Percentiles rank a stretch among this genome's conserved stretches.
phyloP scores from a whole-genome alignment of 2,329 filamentous ascomycete genomes.

The Conoideocrella luteorostrata region DNA sequence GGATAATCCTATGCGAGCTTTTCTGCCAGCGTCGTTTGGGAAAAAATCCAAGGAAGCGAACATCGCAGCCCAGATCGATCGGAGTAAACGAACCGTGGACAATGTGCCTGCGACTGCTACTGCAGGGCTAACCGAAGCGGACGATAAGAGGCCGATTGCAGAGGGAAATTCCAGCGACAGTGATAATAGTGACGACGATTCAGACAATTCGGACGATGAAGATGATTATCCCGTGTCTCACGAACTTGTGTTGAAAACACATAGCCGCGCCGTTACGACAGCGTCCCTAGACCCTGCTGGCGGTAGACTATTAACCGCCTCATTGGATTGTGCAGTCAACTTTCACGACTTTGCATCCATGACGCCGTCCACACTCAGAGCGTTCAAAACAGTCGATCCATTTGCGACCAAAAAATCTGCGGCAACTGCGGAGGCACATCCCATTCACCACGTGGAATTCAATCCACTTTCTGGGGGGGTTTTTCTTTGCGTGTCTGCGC shows the following conservation, averaged over 20 bases:
- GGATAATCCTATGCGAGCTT: slow-evolving; percentile 67
- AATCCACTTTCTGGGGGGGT: slow-evolving; percentile 73
- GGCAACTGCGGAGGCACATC: slow-evolving; percentile 72
- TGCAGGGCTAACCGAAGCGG: slow-evolving; percentile 11
- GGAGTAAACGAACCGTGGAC: slow-evolving; percentile 55
- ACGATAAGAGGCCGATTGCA: slow-evolving; percentile 8
- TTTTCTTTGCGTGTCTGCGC: slow-evolving; percentile 81
- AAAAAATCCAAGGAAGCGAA: slow-evolving; percentile 71
- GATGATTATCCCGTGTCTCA: slow-evolving; percentile 91
- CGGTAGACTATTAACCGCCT: slow-evolving; percentile 79
- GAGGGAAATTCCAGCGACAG: slow-evolving; percentile 12
- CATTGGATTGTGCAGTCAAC: slow-evolving; percentile 84
- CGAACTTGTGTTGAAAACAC: slow-evolving; percentile 86
- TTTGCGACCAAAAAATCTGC: slow-evolving; percentile 64
- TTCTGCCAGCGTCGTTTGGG: slow-evolving; percentile 78
- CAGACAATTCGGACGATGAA: slow-evolving; percentile 61
- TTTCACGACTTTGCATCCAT: slow-evolving; percentile 93
- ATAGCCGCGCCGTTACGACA: slow-evolving; percentile 80
- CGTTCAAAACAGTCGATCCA: slow-evolving; percentile 89
- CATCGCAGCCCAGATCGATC: slow-evolving; percentile 73
- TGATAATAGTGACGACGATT: slow-evolving; percentile 18
- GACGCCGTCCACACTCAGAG: slow-evolving; percentile 88
- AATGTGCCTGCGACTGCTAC: background rate
- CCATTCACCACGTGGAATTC: slow-evolving; percentile 81
- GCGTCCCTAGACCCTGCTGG: slow-evolving; percentile 81